Evolutionary conservation across 257 asterid species (phyloP), one percentile per base, ranked within the genome.

Genomic region (Jacaranda mimosifolia): DNA sequence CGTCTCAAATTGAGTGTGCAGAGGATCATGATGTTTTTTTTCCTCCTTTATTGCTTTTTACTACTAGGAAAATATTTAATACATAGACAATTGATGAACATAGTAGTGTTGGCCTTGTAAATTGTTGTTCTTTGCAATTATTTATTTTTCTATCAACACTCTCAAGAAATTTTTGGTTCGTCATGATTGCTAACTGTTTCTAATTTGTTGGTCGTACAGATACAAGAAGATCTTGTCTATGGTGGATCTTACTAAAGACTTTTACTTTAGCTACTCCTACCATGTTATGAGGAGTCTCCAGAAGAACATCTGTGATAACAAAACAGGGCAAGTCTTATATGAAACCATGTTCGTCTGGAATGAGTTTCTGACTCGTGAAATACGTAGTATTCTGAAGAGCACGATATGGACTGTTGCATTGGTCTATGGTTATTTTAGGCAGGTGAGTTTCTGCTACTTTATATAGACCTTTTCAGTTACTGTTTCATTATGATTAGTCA

Each of bases 281-380:
- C 86, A 90, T 82, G 88, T 89, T 73, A 92, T 92, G 97, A 83
- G 90, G 79, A 92, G 96, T 81, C 85, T 92, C 64, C 97, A 92
- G 83, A 90, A 83, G 80, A 92, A 90, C 78, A 84, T 84, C 85
- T 81, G 84, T 82, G 85, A 80, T 67, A 60, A 64, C 7, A 78
- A 81, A 67, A 80, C 86, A 13, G 93, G 90, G 65, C 83, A 77
- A 69, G 90, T 77, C 77, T 62, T 86, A 35, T 90, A 90, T 45
- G 96, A 89, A 72, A 87, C 93, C 63, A 92, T 92, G 97, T 92
- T 92, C 71, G 97, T 92, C 32, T 92, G 97, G 97, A 92, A 92
- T 73, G 96, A 89, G 84, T 92, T 86, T 83, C 85, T 92, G 76
- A 92, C 97, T 77, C 91, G 92, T 76, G 94, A 88, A 82, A 83